Conservation (phyloP, 2,329 filamentous ascomycete species). For the Rhynchosporium graminicola region DNA sequence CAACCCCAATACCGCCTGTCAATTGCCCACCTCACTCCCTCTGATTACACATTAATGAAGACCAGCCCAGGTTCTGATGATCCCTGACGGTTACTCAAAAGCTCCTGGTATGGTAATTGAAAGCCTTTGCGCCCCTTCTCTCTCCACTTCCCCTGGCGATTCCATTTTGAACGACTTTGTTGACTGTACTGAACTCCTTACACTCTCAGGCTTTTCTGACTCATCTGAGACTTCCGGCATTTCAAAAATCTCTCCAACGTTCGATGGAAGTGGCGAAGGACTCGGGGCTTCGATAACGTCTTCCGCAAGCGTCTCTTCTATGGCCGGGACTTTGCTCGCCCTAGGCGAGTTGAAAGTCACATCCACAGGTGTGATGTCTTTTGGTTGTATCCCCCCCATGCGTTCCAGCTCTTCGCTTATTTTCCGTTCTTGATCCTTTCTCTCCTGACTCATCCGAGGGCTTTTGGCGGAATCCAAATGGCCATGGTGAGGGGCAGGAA, state of each 20-base stretch:
- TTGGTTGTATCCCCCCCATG: conserved; percentile 38
- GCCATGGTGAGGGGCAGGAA: conserved; percentile 53
- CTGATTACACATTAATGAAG: conserved; percentile 23
- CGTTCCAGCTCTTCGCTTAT: conserved; percentile 37
- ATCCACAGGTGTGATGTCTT: conserved; percentile 37
- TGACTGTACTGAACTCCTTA: conserved; percentile 32
- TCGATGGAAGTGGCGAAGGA: neutral
- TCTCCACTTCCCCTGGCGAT: conserved; percentile 31
- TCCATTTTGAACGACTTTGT: conserved; percentile 27
- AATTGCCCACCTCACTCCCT: conserved; percentile 12
- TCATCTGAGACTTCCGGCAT: conserved; percentile 2
- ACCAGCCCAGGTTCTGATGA: neutral
- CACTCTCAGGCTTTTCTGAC: conserved; percentile 20
- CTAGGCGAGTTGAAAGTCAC: conserved; percentile 11
- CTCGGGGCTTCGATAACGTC: conserved; percentile 24
- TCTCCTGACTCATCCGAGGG: conserved; percentile 37
- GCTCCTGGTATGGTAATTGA: conserved; percentile 44
- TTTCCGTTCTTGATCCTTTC: conserved; percentile 36
- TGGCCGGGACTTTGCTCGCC: conserved; percentile 20
- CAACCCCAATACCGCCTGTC: conserved; percentile 20
- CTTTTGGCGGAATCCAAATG: conserved; percentile 31
- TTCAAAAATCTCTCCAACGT: conserved; percentile 9
- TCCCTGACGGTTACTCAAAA: conserved; percentile 27
- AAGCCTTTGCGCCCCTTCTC: conserved; percentile 40
- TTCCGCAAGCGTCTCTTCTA: conserved; percentile 24